phyloP scores from a whole-genome alignment of 192 early-diverging fungal genomes.

The Coemansia sp. region DNA sequence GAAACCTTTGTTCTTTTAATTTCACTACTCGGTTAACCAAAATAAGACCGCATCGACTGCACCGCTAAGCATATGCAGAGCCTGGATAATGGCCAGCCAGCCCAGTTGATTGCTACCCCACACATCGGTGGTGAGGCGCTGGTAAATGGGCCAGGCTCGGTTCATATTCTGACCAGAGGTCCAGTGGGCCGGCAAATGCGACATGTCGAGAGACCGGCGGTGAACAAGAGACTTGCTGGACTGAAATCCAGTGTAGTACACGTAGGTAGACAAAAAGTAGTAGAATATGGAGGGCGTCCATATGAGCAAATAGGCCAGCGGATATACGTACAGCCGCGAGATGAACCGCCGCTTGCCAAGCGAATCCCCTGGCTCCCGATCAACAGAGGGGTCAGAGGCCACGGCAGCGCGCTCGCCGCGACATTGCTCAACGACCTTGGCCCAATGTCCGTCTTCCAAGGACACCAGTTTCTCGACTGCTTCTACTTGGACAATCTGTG shows the following conservation, averaged over 20 bases:
- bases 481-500: background rate
- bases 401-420: constrained; percentile 2
- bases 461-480: constrained; percentile 4
- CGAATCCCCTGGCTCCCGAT: background rate
- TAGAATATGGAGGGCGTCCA: constrained; percentile 34
- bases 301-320: constrained; percentile 27
- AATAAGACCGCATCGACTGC: constrained; percentile 31
- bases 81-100: constrained; percentile 36
- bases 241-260: constrained; percentile 28
- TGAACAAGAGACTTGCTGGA: background rate
- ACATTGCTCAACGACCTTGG: constrained; percentile 10
- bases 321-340: constrained; percentile 45
- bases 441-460: constrained; percentile 25
- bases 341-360: background rate
- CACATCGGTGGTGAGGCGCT: background rate
- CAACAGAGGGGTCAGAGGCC: background rate
- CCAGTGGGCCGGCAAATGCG: constrained; percentile 30
- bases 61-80: constrained; percentile 34
- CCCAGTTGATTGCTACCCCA: constrained; percentile 12
- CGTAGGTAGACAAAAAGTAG: constrained; percentile 26
- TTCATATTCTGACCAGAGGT: constrained; percentile 23
- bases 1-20: background rate
- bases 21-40: constrained; percentile 30
- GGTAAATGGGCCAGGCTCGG: constrained; percentile 34
- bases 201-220: constrained; percentile 9